Evolutionary conservation across 2,329 filamentous ascomycete genomes (phyloP), one percentile per base, ranked within the genome.

Genomic region (Penicillium paneum): DNA sequence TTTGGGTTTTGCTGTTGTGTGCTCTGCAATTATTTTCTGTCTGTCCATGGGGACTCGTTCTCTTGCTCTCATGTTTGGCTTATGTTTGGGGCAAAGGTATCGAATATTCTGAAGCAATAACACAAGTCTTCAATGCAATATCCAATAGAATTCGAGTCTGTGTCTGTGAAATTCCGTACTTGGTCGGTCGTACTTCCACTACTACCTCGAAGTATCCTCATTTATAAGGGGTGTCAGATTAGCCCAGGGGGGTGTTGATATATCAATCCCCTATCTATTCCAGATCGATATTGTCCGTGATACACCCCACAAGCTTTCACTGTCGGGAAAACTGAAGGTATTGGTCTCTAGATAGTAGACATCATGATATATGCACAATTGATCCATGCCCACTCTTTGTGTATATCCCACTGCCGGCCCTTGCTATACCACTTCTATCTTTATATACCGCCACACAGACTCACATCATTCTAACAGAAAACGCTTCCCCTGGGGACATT

Each of bases 391-490:
- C 41, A 3, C 12, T 29, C 49, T 35, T 36, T 24, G 36, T 42
- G 24, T 47, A 38, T 39, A 47, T 52, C 12, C 17, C 5, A 17
- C 13, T 24, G 1, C 10, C 5, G 10, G 15, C 15, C 11, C 15
- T 3, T 8, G 8, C 11, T 13, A 26, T 17, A 10, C 6, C 26
- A 24, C 7, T 12, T 51, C 40, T 49, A 47, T 38, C 48, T 39
- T 39, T 26, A 7, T 53, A 41, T 17, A 48, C 13, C 5, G 7
- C 24, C 7, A 8, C 29, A 36, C 13, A 19, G 11, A 15, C 12
- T 57, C 29, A 55, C 19, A 55, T 8, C 31, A 56, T 51, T 24
- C 47, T 56, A 12, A 26, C 17, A 15, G 52, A 45, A 40, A 35
- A 39, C 0, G 4, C 12, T 6, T 38, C 49, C 19, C 13, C n/a